Percentiles rank a stretch among this genome's conserved stretches.
phyloP scores from a whole-genome alignment of 257 asterid genomes.

The Verbena officinalis region DNA sequence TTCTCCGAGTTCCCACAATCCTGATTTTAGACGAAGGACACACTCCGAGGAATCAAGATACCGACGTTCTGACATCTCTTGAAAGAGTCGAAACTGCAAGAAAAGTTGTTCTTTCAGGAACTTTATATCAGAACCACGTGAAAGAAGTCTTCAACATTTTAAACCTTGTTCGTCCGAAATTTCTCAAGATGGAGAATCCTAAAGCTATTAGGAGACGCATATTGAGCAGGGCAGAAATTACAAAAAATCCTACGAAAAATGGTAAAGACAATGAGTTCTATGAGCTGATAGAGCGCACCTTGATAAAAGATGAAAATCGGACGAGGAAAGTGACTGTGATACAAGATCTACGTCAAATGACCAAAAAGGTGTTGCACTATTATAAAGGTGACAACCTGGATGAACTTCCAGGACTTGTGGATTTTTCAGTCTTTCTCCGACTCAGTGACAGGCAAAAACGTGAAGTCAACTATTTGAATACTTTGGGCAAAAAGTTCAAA shows the following conservation, averaged over 20 bases:
- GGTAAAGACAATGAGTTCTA: slow-evolving; percentile 73
- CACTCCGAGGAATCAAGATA: slow-evolving; percentile 90
- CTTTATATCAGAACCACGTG: slow-evolving; percentile 94
- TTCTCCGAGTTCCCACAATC: slow-evolving; percentile 71
- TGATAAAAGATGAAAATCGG: slow-evolving; percentile 70
- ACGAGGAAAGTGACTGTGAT: slow-evolving; percentile 74
- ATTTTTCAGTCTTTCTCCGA: slow-evolving; percentile 72
- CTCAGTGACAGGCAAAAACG: slow-evolving; percentile 62
- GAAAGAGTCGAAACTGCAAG: slow-evolving; percentile 85
- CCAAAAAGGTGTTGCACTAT: slow-evolving; percentile 80
- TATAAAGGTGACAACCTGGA: slow-evolving; percentile 94
- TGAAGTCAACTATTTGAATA: slow-evolving; percentile 55
- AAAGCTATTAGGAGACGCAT: slow-evolving; percentile 76
- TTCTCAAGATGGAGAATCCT: slow-evolving; percentile 66
- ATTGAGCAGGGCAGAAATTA: slow-evolving; percentile 69
- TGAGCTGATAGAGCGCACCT: slow-evolving; percentile 77
- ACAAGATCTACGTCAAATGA: slow-evolving; percentile 91
- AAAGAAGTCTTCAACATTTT: slow-evolving; percentile 88
- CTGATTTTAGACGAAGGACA: slow-evolving; percentile 96
- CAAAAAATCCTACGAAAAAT: slow-evolving; percentile 52
- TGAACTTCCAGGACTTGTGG: slow-evolving; percentile 94
- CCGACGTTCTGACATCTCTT: slow-evolving; percentile 86
- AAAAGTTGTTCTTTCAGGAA: slow-evolving; percentile 96
- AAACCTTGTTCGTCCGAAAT: slow-evolving; percentile 96
- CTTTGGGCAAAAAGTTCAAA: slow-evolving; percentile 60